phyloP scores from a whole-genome alignment of 768 basidiomycete genomes.

The Sarcodon sp. region DNA sequence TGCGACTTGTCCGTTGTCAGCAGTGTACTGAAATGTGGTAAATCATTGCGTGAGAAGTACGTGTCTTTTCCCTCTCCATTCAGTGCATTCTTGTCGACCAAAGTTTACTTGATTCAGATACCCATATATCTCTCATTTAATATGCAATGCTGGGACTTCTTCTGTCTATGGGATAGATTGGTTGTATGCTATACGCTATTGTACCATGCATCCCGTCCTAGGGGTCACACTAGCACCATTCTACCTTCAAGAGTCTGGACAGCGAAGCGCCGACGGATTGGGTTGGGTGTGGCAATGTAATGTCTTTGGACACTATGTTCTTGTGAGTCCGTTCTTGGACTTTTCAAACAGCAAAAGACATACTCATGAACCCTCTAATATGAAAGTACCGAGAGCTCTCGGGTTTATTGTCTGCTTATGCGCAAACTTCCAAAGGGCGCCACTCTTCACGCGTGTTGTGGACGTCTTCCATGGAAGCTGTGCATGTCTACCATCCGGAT shows the following conservation, averaged over 20 bases:
- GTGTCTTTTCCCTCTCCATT: constrained; percentile 10
- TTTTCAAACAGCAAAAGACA: too few species aligned
- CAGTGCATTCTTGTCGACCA: constrained; percentile 1
- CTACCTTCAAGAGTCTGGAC: constrained; percentile 44
- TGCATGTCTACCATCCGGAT: constrained; percentile 37
- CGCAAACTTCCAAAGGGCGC: background rate
- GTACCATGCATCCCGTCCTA: constrained; percentile 29
- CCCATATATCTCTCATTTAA: constrained; percentile 68
- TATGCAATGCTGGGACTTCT: constrained; percentile 70
- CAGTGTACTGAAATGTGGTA: constrained; percentile 51
- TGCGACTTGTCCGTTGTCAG: constrained; percentile 51
- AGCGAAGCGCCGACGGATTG: constrained; percentile 51
- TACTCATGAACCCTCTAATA: constrained; percentile 3
- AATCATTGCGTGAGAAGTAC: constrained; percentile 39
- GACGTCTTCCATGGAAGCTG: constrained; percentile 64
- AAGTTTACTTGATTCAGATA: constrained; percentile 31
- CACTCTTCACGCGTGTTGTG: constrained; percentile 53
- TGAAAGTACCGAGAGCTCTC: constrained; percentile 52
- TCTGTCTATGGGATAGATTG: constrained; percentile 44
- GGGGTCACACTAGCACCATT: constrained; percentile 42
- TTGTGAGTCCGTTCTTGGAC: constrained; percentile 34
- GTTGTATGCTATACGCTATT: constrained; percentile 29
- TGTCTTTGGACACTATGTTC: constrained; percentile 65
- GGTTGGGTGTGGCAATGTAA: constrained; percentile 84
- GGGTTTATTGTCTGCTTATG: constrained; percentile 28